Evolutionary conservation across 75 land plant species (phyloP), one percentile per base, ranked within the genome.

Genomic region (Isoetes taiwanensis): DNA sequence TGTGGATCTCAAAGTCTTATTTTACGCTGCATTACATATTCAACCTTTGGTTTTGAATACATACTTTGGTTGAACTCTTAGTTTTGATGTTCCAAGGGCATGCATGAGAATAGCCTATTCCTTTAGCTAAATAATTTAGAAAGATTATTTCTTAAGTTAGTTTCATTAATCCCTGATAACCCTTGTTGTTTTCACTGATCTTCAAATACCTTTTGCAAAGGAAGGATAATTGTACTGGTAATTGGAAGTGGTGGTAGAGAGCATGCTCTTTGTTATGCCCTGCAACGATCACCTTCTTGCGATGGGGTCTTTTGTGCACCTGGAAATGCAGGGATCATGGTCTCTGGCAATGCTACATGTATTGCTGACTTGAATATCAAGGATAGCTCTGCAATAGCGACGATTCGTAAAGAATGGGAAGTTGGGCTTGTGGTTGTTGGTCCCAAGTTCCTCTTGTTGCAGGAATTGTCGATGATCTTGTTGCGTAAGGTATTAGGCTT

Each of bases 201-300:
- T n/a, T n/a, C n/a, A n/a, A n/a, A n/a, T n/a, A n/a, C n/a, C n/a
- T n/a, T n/a, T n/a, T n/a, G n/a, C n/a, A n/a, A 39, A 40, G 77
- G 68, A 39, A 65, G 83, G 32, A 68, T 93, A 12, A 66, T 64
- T 17, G 82, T 77, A 24, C 54, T 93, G 37, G 98, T 93, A 12
- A 75, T 87, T 66, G 98, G 98, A 30, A 81, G 86, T 19, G 98
- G 98, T 2, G 95, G 98, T 9, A 70, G 98, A 58, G 98, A 93
- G 61, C 98, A 93, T 65, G 85, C 95, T 3, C 80, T 88, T 40
- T 87, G 95, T 67, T 79, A 81, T 61, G 83, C 85, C 10, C 61
- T 93, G 64, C 69, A 81, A 58, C 69, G 84, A 10, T 81, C 98
- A 30, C 70, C 90, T 8, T 71, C 94, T 2, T 87, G 96, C 58